Evolutionary conservation across 306 rosid species (phyloP), one percentile per base, ranked within the genome.

Genomic region (Lupinus albus): DNA sequence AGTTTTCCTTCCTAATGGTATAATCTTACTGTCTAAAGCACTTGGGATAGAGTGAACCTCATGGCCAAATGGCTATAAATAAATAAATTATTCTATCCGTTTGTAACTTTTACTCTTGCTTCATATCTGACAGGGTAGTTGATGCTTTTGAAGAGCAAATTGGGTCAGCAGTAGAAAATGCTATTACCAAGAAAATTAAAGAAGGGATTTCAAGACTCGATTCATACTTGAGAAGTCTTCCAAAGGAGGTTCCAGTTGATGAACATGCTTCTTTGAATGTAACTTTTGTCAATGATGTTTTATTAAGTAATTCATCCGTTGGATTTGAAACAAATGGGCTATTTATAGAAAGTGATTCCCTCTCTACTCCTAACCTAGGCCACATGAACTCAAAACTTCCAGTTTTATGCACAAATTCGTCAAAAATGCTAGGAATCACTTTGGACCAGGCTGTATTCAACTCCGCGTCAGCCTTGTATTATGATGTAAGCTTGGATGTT

Each of bases 401-500:
- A 25, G 67, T 82, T 73, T 64, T 66, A 59, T 89, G 92, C 76
- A 14, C 81, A 17, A 82, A 82, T 73, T 79, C 85, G 54, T 84
- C 93, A 8, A 86, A 88, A 82, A 93, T 93, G 98, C 83, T 93
- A 20, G 98, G 84, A 42, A 88, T 93, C 71, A 53, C 89, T 64
- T 52, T 93, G 74, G 91, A 93, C 15, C 97, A 89, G 76, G 88
- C 84, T 16, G 97, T 89, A 35, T 89, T 89, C 69, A 92, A 87
- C 83, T 93, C 95, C 4, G 93, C 92, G 1, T 85, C 83, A 7
- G 72, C 83, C 47, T 74, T 87, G 70, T 89, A 83, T 72, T 93
- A 79, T 72, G 69, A 87, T 68, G 98, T 93, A 82, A 80, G 95
- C 74, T 48, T 61, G 17, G 53, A 35, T 28, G 14, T 13, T 42